Evolutionary conservation across 441 rosid genomes (phyloP), one percentile per base, ranked within the genome.

Genomic region (Brassica balearica): DNA sequence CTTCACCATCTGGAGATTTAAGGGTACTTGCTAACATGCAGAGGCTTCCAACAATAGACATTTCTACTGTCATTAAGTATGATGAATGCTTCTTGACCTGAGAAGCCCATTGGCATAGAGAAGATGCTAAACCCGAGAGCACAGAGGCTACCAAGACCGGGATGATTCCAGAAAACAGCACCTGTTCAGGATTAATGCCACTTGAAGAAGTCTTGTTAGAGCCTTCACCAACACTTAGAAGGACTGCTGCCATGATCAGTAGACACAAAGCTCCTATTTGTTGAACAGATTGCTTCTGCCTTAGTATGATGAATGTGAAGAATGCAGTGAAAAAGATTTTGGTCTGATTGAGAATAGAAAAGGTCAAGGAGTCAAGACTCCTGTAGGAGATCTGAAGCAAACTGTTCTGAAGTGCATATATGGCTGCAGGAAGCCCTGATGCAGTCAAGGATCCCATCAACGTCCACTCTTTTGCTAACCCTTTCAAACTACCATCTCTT

Each of bases 41-140:
- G 34, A 96, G 78, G 87, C 96, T 89, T 83, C 99, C 99, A 80
- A 91, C 95, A 71, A 96, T 46, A 48, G 99, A 96, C 99, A 96
- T 96, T 82, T 94, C 99, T 11, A 96, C 82, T 2, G 99, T 96
- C 98, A 96, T 96, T 87, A 96, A 83, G 89, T 94, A 96, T 2
- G 99, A 87, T 3, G 97, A 92, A 82, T 92, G 98, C 77, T 91
- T 96, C 88, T 36, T 68, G 69, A 71, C 99, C 98, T 94, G 99
- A 78, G 97, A 91, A 78, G 99, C 98, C 98, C 97, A 96, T 73
- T 94, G 99, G 74, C 99, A 96, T 73, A 96, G 84, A 66, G 98
- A 83, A 23, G 99, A 96, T 72, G 99, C 99, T 76, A 96, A 88
- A 81, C 99, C 98, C 22, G 99, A 96, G 77, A 96, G 98, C 29